These are phyloP conservation scores for Tranzscheliella williamsii DNA, from an alignment of 1,284 basidiomycete species.

Conservation along the genomic window DNA sequence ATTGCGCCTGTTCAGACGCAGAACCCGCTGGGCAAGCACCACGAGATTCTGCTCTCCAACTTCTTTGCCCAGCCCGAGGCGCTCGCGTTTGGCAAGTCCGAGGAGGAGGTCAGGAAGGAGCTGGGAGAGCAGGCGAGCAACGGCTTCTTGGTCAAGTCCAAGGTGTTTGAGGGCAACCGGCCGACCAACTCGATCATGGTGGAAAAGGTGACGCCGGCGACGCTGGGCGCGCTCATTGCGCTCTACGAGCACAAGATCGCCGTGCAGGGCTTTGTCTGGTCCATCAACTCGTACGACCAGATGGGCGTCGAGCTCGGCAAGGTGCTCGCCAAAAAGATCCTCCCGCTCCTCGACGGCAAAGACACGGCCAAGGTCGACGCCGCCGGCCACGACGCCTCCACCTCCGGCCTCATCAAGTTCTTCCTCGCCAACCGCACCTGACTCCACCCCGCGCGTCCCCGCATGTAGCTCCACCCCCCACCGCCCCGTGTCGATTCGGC, in stretches of 20 bases:
- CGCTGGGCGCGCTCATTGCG: slow-evolving; percentile 85
- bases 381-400: slow-evolving; percentile 78
- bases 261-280: slow-evolving; percentile 94
- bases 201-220: slow-evolving; percentile 85
- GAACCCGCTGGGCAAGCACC: slow-evolving; percentile 86
- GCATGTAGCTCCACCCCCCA: too few relatives aligned
- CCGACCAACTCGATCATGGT: slow-evolving; percentile 97
- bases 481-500: too few relatives aligned
- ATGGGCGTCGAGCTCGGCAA: slow-evolving; percentile 76
- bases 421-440: slow-evolving; percentile 50
- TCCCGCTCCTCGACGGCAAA: slow-evolving; percentile 80
- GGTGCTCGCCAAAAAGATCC: slow-evolving; percentile 88
- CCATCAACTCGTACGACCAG: slow-evolving; percentile 88
- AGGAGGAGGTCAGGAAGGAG: slow-evolving; percentile 82
- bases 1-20: slow-evolving; percentile 89
- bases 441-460: too few relatives aligned
- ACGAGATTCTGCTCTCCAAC: slow-evolving; percentile 95
- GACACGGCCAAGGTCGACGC: slow-evolving; percentile 70
- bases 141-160: slow-evolving; percentile 87
- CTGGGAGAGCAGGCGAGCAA: slow-evolving; percentile 73
- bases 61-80: slow-evolving; percentile 93
- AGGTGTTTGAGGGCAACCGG: slow-evolving; percentile 96
- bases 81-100: slow-evolving; percentile 94
- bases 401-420: slow-evolving; percentile 48
- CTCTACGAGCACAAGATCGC: slow-evolving; percentile 99